A percentile compares a stretch with the other conserved stretches of the same genome.
Conservation (phyloP, 176 grass and related monocot species). For the Rhipidocladum racemiflorum region DNA sequence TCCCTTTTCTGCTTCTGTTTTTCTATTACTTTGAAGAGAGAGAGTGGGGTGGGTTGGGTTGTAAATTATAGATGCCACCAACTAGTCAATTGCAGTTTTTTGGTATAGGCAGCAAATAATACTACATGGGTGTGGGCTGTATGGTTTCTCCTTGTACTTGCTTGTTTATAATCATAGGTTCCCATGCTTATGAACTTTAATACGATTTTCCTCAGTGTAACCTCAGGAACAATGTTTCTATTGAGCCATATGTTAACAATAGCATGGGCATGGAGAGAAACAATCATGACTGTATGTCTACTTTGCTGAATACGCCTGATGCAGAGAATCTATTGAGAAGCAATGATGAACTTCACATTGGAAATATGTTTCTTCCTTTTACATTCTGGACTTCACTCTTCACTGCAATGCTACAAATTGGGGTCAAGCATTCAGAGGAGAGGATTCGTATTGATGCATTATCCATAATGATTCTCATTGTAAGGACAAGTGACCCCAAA, state of each 20-base stretch:
- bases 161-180: conserved; percentile 41
- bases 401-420: conserved; percentile 49
- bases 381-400: conserved; percentile 61
- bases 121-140: not conserved
- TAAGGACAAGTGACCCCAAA: conserved; percentile 64
- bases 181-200: conserved; percentile 78
- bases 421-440: conserved; percentile 46
- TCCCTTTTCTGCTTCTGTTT: not conserved
- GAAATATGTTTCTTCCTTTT: conserved; percentile 48
- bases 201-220: conserved; percentile 93
- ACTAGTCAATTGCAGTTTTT: not conserved
- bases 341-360: conserved; percentile 21
- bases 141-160: conserved; percentile 11
- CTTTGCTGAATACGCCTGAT: not conserved
- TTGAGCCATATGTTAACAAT: conserved; percentile 32
- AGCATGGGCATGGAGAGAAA: conserved; percentile 29
- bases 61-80: not conserved
- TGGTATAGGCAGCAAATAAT: not conserved
- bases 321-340: conserved; percentile 24
- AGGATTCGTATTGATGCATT: conserved; percentile 55
- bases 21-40: not conserved
- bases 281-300: conserved; percentile 15
- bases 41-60: not conserved
- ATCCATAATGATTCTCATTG: conserved; percentile 76
- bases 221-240: conserved; percentile 72